These are phyloP conservation scores for Claviceps sp. DNA, from an alignment of 2,329 filamentous ascomycete genomes.

Conservation along the genomic window DNA sequence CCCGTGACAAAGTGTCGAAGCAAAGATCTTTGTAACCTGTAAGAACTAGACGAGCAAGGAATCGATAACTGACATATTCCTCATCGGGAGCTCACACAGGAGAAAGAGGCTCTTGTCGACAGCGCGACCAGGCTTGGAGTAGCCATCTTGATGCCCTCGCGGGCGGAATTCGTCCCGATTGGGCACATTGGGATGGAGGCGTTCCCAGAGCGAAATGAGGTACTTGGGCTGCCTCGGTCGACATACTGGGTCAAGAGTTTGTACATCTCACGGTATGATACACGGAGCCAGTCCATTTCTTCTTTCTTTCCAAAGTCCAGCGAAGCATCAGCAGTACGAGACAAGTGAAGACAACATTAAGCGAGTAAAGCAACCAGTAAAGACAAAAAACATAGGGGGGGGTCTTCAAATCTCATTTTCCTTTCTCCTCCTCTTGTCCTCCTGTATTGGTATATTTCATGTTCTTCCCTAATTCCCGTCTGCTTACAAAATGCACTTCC, in stretches of 20 bases:
- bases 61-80: no score
- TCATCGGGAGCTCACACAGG: background rate
- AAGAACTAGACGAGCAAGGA: no score
- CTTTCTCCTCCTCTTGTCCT: background rate
- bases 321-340: no score
- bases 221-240: conserved; percentile 18
- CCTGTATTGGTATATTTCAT: background rate
- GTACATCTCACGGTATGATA: conserved; percentile 23
- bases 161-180: conserved; percentile 18
- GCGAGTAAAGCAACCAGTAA: no score
- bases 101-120: background rate
- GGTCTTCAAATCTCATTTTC: background rate
- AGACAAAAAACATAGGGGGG: no score
- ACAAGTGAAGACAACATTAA: no score
- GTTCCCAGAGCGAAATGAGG: conserved; percentile 16
- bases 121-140: background rate
- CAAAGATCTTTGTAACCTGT: no score
- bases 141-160: background rate
- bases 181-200: conserved; percentile 27
- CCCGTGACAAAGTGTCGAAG: no score
- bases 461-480: no score
- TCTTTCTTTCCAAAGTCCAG: no score
- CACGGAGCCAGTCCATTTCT: no score
- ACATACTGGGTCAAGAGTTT: conserved; percentile 27
- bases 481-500: background rate